phyloP scores from a whole-genome alignment of 2,329 filamentous ascomycete genomes.

The Westerdykella ornata region DNA sequence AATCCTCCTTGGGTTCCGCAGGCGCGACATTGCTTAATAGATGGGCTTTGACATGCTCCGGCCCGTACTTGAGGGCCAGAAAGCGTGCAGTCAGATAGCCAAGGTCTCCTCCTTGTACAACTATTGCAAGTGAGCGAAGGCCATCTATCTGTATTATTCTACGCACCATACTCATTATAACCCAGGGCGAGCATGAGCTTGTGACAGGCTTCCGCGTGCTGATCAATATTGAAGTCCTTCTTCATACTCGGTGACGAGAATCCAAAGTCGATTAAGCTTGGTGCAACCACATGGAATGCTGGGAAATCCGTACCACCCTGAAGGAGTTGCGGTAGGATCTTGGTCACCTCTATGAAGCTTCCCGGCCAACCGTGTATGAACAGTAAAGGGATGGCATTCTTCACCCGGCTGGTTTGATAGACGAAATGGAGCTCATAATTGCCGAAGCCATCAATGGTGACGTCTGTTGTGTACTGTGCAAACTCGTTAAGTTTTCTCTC shows the following conservation, averaged over 20 bases:
- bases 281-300: constrained; percentile 1
- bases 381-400: constrained; percentile 54
- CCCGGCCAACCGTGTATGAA: constrained; percentile 63
- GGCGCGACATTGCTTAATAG: constrained; percentile 6
- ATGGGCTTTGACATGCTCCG: constrained; percentile 3
- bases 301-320: constrained; percentile 2
- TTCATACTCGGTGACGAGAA: not conserved
- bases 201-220: constrained; percentile 57
- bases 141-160: constrained; percentile 53
- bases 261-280: not conserved
- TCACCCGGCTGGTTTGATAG: constrained; percentile 46
- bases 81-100: constrained; percentile 42
- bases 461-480: constrained; percentile 49
- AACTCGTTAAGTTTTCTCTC: constrained; percentile 53
- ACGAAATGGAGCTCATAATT: constrained; percentile 56
- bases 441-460: constrained; percentile 52
- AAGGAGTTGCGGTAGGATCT: constrained; percentile 46
- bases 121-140: not conserved
- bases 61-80: constrained; percentile 18
- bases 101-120: constrained; percentile 54
- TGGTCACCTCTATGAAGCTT: constrained; percentile 56
- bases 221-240: constrained; percentile 43
- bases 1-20: constrained; percentile 1
- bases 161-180: constrained; percentile 46
- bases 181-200: constrained; percentile 60